Conservation (phyloP, 1,139 yeast genomes). For the Meyerozyma smithsonii region DNA sequence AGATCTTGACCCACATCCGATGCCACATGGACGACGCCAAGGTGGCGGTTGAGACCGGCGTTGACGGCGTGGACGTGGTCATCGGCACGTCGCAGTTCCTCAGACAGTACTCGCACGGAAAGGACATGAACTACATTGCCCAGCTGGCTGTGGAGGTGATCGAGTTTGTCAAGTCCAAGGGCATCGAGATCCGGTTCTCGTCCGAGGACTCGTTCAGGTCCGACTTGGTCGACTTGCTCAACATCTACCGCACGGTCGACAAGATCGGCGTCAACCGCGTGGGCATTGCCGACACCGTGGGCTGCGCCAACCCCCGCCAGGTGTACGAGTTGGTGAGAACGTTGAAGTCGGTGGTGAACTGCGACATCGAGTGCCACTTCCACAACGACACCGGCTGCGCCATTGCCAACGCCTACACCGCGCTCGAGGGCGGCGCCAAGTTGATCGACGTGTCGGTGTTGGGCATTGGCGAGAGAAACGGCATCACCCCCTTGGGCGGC, state of each 20-base stretch:
- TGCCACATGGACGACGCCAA: constrained; percentile 99
- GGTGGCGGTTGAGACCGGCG: constrained; percentile 97
- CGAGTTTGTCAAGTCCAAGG: constrained; percentile 95
- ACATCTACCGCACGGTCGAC: constrained; percentile 94
- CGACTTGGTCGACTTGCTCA: constrained; percentile 89
- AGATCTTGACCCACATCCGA: constrained; percentile 86
- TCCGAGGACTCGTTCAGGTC: constrained; percentile 98
- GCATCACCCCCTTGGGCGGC: constrained; percentile 96
- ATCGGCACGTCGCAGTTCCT: constrained; percentile 96
- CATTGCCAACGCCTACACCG: constrained; percentile 96
- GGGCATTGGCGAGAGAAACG: constrained; percentile 99
- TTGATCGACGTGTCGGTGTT: constrained; percentile 92
- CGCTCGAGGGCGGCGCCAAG: constrained; percentile 96
- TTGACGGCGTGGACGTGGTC: constrained; percentile 97
- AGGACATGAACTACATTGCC: constrained; percentile 98
- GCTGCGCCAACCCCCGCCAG: constrained; percentile 98
- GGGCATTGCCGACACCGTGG: constrained; percentile 99
- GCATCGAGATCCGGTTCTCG: constrained; percentile 93
- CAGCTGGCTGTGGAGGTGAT: constrained; percentile 95
- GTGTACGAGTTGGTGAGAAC: constrained; percentile 95
- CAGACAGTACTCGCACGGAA: constrained; percentile 94
- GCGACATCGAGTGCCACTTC: constrained; percentile 98
- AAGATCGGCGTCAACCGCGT: constrained; percentile 98
- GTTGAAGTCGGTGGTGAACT: constrained; percentile 85
- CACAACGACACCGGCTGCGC: constrained; percentile 99